Base-by-base conservation (phyloP, 2,329 filamentous ascomycete genomes). In the Zelopaecilomyces penicillatus region DNA sequence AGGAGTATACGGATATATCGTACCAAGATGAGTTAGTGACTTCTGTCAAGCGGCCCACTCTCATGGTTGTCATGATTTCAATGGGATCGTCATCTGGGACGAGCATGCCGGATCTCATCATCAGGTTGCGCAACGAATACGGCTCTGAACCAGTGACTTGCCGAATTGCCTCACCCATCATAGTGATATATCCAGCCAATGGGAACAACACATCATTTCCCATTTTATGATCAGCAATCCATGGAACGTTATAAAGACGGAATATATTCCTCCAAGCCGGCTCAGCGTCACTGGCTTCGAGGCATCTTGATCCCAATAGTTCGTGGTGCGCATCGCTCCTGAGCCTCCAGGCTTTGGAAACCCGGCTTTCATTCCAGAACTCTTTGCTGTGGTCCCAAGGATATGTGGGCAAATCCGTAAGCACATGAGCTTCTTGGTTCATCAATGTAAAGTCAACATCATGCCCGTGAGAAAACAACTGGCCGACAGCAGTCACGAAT, bases 251-350 rank as follows among this genome's bases (percentile, higher is more conserved):
- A 1, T 48, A 45, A 1, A 54, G 28, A 7, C 42, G 37, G 3
- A 60, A 34, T 6, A 52, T 19, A 30, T 57, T 55, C 11, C 52
- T 44, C 53, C 53, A 60, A 1, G 45, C 47, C 6, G 54, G 52
- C 43, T 56, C 54, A n/a, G n/a, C 8, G 0, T 38, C 12, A 5
- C 35, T 38, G 2, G 39, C 42, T 29, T 37, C 42, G 2, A 33
- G 4, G 4, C 37, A 34, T 12, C 42, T 31, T 6, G 35, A 32
- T 11, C 42, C 42, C 2, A 70, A 51, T 0, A 75, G 54, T 34
- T 71, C 65, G 36, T 71, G 65, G 0, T 55, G 32, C 54, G 49
- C 38, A 69, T 64, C 28, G 65, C 57, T 64, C 65, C 70, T 0
- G 58, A 53, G 38, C 70, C 70, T 0, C 53, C 49, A 34, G n/a